A percentile compares a stretch with the other conserved stretches of the same genome.
These are phyloP conservation scores for Mortierella sp. DNA, from an alignment of 371 early-diverging fungal species.

Conservation along the genomic window DNA sequence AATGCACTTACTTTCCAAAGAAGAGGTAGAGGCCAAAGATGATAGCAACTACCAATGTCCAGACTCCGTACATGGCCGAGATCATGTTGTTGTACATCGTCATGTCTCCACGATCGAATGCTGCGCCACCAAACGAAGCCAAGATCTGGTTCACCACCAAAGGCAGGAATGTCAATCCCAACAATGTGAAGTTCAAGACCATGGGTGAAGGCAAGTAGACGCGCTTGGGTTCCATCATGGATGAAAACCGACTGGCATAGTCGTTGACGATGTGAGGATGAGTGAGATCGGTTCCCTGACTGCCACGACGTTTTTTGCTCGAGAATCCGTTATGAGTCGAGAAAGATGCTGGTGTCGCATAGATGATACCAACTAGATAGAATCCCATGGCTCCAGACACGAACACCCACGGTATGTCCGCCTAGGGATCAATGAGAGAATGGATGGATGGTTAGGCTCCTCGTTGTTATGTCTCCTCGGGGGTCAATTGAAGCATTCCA, in stretches of 20 bases:
- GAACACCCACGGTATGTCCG: conserved; percentile 51
- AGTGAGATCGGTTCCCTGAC: conserved; percentile 23
- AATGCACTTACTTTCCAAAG: conserved; percentile 50
- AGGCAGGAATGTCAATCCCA: conserved; percentile 38
- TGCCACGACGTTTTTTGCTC: conserved; percentile 32
- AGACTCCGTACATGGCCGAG: conserved; percentile 50
- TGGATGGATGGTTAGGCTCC: too few species aligned
- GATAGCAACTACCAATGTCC: conserved; percentile 44
- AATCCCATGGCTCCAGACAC: conserved; percentile 53
- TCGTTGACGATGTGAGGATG: not conserved
- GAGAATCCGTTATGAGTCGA: conserved; percentile 51
- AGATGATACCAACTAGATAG: conserved; percentile 51
- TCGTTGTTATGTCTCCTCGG: too few species aligned
- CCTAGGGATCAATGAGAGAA: conserved; percentile 8
- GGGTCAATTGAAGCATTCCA: too few species aligned
- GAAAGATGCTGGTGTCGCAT: conserved; percentile 49
- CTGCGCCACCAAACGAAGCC: conserved; percentile 39
- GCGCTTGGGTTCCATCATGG: conserved; percentile 51
- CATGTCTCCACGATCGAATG: conserved; percentile 34
- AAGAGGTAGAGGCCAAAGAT: conserved; percentile 52
- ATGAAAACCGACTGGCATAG: conserved; percentile 35
- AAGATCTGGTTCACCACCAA: conserved; percentile 45
- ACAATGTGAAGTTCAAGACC: conserved; percentile 36
- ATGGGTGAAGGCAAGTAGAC: conserved; percentile 45
- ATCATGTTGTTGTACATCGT: conserved; percentile 35